phyloP scores from a whole-genome alignment of 2,329 filamentous ascomycete genomes.

The Neophaeococcomyces aloes region DNA sequence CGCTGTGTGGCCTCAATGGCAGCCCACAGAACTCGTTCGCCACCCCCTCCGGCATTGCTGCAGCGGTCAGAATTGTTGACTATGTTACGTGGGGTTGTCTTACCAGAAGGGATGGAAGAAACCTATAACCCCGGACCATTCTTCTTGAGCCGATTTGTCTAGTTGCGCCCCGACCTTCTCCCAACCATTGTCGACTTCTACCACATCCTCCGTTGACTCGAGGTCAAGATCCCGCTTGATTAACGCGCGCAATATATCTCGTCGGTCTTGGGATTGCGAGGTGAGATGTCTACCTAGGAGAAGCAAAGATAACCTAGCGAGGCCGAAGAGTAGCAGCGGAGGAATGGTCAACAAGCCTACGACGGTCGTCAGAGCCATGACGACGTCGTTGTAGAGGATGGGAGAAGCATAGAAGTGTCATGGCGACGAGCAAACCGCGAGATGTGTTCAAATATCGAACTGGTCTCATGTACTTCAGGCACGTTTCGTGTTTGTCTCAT shows the following conservation, averaged over 20 bases:
- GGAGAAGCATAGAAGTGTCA: too few relatives aligned
- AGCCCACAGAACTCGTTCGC: slow-evolving; percentile 92
- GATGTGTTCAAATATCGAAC: too few relatives aligned
- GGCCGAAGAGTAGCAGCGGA: slow-evolving; percentile 11
- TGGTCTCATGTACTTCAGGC: too few relatives aligned
- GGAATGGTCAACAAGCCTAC: slow-evolving; percentile 14
- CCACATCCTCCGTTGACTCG: slow-evolving; percentile 5
- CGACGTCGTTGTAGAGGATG: not conserved
- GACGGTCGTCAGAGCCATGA: slow-evolving; percentile 14
- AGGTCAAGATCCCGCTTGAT: slow-evolving; percentile 9
- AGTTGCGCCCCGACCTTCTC: slow-evolving; percentile 52
- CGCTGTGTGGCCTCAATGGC: slow-evolving; percentile 84
- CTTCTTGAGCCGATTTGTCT: slow-evolving; percentile 37
- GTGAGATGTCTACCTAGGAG: slow-evolving; percentile 14
- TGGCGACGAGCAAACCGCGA: too few relatives aligned
- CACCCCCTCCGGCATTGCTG: slow-evolving; percentile 90
- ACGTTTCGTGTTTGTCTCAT: too few relatives aligned
- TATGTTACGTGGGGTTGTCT: slow-evolving; percentile 21
- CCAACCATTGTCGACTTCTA: slow-evolving; percentile 49
- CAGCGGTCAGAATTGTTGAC: slow-evolving; percentile 7
- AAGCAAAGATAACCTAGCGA: slow-evolving; percentile 10
- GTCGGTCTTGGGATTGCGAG: slow-evolving; percentile 11
- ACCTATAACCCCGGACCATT: slow-evolving; percentile 77
- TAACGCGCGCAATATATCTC: slow-evolving; percentile 14
- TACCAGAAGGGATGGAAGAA: slow-evolving; percentile 99